Evolutionary conservation across 148 eudicot genomes (phyloP), one percentile per base, ranked within the genome.

Genomic region (Nepenthes gracilis): DNA sequence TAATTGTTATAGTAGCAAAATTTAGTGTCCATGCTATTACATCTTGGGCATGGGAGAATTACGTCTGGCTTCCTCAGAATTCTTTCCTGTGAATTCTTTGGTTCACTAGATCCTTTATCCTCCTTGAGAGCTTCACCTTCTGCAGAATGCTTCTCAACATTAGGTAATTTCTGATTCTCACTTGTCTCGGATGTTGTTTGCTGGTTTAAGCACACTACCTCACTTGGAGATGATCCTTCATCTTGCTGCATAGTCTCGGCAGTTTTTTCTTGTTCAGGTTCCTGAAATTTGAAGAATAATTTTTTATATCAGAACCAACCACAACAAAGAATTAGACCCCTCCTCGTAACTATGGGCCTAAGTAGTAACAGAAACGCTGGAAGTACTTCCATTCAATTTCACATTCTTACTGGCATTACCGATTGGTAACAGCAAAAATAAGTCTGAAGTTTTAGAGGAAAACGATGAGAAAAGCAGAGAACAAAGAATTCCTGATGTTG

Each of bases 1-100:
- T 92, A 88, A 59, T 92, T 92, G 75, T 92, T 92, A 74, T 82
- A 88, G 70, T 92, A 92, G 54, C 98, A 92, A 77, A 92, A 92
- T 52, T 92, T 92, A 2, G 98, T 92, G 70, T 92, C 98, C 98
- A 84, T 82, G 84, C 96, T 88, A 36, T 77, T 92, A 70, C 98
- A 92, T 33, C 98, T 94, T 2, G 98, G 98, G 65, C 98, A 92
- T 1, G 94, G 98, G 53, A 92, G 78, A 68, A 92, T 88, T 63
- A 85, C 87, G 76, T 91, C 96, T 1, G 97, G 97, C 59, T 91
- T 91, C 71, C 85, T 91, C 23, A 82, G 62, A 1, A 83, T 23
- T 62, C 80, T 85, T 58, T 85, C 84, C 49, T 77, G 65, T 4
- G 81, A 48, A 63, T 77, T 70, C 32, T 79, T 74, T 12, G 69